Evolutionary conservation across 1,284 basidiomycete species (phyloP).

Genomic region (Xerocomus subilludens): DNA sequence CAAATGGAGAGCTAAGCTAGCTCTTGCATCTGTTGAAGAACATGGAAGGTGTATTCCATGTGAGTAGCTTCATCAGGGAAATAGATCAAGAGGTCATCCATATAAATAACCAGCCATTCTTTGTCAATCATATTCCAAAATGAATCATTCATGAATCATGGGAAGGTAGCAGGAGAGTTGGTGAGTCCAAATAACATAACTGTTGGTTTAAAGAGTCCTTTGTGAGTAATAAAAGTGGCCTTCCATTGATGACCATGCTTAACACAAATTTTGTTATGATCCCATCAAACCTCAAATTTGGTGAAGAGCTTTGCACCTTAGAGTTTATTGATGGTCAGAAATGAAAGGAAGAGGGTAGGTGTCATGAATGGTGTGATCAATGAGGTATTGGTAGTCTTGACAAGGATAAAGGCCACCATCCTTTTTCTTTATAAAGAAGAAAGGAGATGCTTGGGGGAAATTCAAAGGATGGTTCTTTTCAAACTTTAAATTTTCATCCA

Average conservation of each 20-base stretch:
- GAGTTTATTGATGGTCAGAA: not conserved
- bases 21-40: not conserved
- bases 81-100: not conserved
- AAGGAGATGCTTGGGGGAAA: too few species aligned
- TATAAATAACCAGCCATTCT: not conserved
- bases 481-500: too few species aligned
- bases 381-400: too few species aligned
- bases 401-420: too few species aligned
- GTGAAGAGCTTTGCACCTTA: not conserved
- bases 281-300: not conserved
- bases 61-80: not conserved
- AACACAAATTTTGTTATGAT: not conserved
- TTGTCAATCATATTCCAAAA: not conserved
- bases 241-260: not conserved
- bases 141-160: not conserved
- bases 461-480: too few species aligned
- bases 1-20: not conserved
- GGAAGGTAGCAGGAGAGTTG: not conserved
- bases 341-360: not conserved
- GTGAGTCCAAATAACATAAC: not conserved
- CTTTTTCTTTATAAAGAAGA: too few species aligned
- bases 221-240: not conserved
- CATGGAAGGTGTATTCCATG: not conserved
- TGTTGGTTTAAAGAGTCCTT: too few species aligned
- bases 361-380: not conserved